Base-by-base conservation (phyloP, 306 rosid genomes). In the Lagenaria siceraria region DNA sequence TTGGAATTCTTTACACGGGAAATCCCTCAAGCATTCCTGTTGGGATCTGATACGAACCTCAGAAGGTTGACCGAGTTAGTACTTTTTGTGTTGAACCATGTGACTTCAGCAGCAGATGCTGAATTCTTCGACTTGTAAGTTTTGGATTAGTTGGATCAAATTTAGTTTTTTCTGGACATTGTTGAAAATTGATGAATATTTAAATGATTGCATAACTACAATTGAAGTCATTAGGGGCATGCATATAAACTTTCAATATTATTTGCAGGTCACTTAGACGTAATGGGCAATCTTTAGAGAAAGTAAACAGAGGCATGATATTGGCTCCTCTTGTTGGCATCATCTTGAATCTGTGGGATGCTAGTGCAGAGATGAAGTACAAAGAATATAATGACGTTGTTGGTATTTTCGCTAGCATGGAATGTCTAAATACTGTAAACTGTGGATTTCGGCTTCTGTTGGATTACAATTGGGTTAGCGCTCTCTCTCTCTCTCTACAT, bases 71-170 rank as follows among this genome's bases (percentile, higher is more conserved):
- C 91, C 10, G 99, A 95, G 88, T 87, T 95, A 85, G 83, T 95
- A 80, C 89, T 95, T 33, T 95, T 95, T 81, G 90, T 95, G 83
- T 83, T 95, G 80, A 95, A 90, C 80, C 92, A 89, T 81, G 85
- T 90, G 54, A 88, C 84, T 58, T 95, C 96, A 78, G 93, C 93
- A 27, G 97, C 90, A 12, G 96, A 90, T 84, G 87, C 92, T 5
- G 97, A 92, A 80, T 89, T 95, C 83, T 92, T 95, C 77, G 96
- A 95, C 82, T 79, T 90, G 99, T 95, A 92, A 87, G 99, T 87
- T 81, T 68, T 77, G 31, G 54, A 42, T 71, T 49, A 61, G 65
- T 66, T 56, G 74, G 76, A 59, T 17, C 74, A 65, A 38, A 24
- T 64, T 8, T 31, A 33, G 24, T 49, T 62, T 63, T 4, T 48